Conservation (phyloP, 1,139 yeast genomes). For the Yamadazyma atlantica region DNA sequence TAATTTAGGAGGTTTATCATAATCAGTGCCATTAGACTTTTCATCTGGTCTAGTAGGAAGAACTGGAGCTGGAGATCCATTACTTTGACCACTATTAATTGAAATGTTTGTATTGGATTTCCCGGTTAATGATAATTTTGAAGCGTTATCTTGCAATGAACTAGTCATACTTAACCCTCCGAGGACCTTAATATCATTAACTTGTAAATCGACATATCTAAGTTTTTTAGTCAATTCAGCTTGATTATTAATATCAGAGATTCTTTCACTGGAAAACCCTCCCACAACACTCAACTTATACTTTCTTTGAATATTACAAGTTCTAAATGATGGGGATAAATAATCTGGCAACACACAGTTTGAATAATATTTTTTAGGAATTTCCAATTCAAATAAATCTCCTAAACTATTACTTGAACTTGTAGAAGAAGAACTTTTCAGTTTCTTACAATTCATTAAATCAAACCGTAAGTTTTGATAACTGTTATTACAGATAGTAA, state of each 20-base stretch:
- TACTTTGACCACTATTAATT: neutral
- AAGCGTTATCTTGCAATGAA: constrained; percentile 14
- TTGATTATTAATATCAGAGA: constrained; percentile 21
- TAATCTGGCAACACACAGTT: constrained; percentile 49
- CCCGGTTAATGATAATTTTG: neutral
- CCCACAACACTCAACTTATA: constrained; percentile 46
- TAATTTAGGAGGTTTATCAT: neutral
- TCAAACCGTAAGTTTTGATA: constrained; percentile 42
- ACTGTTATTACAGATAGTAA: constrained; percentile 30
- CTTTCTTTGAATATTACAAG: constrained; percentile 56
- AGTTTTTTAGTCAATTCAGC: constrained; percentile 22
- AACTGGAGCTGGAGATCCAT: constrained; percentile 2
- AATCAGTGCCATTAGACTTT: neutral
- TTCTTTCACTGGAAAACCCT: constrained; percentile 41
- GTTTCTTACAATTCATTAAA: constrained; percentile 32
- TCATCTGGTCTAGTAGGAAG: constrained; percentile 4
- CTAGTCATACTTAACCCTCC: constrained; percentile 41
- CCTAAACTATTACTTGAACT: constrained; percentile 15
- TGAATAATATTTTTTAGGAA: constrained; percentile 40
- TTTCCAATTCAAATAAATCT: constrained; percentile 42
- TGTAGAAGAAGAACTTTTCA: constrained; percentile 26
- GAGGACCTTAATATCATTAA: constrained; percentile 38
- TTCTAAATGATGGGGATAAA: constrained; percentile 54
- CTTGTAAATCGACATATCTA: constrained; percentile 30
- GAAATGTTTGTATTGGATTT: neutral